Base-by-base conservation (phyloP, 495 filamentous ascomycete species). In the Penicillium turbatum region DNA sequence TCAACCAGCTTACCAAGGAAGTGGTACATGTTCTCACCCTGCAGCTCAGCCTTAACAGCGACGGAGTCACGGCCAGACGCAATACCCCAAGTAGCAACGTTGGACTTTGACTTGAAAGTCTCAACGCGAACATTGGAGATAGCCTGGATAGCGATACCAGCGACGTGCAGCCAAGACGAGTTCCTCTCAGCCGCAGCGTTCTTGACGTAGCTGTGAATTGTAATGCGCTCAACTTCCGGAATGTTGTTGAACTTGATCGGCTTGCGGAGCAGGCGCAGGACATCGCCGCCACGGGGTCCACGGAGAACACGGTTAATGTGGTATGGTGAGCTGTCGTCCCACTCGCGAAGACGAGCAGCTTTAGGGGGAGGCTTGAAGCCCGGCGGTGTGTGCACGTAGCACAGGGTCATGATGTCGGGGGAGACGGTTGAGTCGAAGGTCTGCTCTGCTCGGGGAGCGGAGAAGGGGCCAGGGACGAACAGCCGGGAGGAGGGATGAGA, bases 391-490 rank as follows among this genome's bases (percentile, higher is more conserved):
- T 98, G 95, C 27, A 79, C 78, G 78, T 98, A 98, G 62, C 86
- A 79, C 42, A 97, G 81, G 36, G 89, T 89, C 68, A 97, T 82
- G 60, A 97, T 82, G 72, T 98, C 95, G n/a, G 89, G 79, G 42
- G 89, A 86, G 55, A 95, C 75, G 56, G 90, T 95, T 44, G 82
- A 82, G 63, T 90, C 79, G 79, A 86, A 96, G 51, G 92, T 97
- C 69, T 97, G 89, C 66, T 89, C 83, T 41, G 96, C 82, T 57
- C 93, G 86, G 24, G 93, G 89, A 21, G 88, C 75, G 68, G 85
- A 86, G 79, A 97, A 98, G 7, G 93, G 93, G 5, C 95, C 95
- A 1, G 93, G 93, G n/a, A 87, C 75, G 75, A 90, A 98, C 47
- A 87, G 72, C 66, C 93, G 86, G 53, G 93, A 96, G 50, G 85